phyloP scores from a whole-genome alignment of 768 basidiomycete species.

The Lactifluus echinatus region DNA sequence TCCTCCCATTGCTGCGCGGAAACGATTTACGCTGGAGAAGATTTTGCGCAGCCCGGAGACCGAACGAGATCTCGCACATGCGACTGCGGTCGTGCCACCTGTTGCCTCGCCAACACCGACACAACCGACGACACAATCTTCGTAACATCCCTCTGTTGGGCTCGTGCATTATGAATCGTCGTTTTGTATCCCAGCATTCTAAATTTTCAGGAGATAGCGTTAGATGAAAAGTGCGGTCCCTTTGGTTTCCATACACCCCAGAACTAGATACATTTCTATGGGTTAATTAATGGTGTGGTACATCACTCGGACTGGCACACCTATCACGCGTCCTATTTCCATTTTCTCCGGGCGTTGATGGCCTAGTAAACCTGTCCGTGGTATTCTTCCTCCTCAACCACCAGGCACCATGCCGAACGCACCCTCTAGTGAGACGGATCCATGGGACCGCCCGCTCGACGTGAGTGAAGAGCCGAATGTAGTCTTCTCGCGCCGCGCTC shows the following conservation, averaged over 20 bases:
- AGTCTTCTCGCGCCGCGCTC: background rate
- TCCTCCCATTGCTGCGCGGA: constrained; percentile 69
- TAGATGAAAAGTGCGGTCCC: background rate
- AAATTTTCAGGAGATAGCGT: background rate
- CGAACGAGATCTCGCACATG: constrained; percentile 27
- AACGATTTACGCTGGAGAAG: constrained; percentile 64
- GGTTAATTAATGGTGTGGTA: background rate
- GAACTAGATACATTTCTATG: background rate
- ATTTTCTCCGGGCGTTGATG: background rate
- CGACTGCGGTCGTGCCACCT: background rate
- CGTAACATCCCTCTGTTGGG: background rate
- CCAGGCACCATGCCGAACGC: constrained; percentile 6
- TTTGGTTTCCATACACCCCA: background rate
- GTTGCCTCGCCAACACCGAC: background rate
- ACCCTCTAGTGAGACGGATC: constrained; percentile 7
- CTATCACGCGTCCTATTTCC: background rate
- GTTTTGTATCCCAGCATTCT: background rate
- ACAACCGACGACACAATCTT: background rate
- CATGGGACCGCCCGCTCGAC: constrained; percentile 14
- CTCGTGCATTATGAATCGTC: background rate
- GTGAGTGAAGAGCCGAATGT: background rate
- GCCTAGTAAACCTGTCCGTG: background rate
- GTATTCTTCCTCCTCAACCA: background rate
- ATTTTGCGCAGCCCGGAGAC: constrained; percentile 61
- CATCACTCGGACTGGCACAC: background rate